A percentile compares a stretch with the other conserved stretches of the same genome.
These are phyloP conservation scores for Curvularia hawaiiensis DNA, from an alignment of 2,329 filamentous ascomycete genomes.

Conservation along the genomic window DNA sequence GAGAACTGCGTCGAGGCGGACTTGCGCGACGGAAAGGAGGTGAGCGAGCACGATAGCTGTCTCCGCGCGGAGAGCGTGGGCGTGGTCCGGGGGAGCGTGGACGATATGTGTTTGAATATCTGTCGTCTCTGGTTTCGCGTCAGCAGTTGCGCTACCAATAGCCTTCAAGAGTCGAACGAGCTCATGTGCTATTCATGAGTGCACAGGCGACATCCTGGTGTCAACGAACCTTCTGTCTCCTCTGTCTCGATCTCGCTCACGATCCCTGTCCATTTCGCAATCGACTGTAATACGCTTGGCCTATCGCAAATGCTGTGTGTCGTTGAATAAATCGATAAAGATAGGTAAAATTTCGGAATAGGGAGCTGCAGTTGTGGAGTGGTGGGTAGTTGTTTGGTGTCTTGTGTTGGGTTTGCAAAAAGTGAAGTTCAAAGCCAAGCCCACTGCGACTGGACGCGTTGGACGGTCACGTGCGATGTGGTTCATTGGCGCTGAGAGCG, in stretches of 20 bases:
- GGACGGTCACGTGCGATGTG: slow-evolving; percentile 16
- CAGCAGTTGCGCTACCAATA: slow-evolving; percentile 10
- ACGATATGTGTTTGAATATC: slow-evolving; percentile 47
- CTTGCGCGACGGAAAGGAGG: slow-evolving; percentile 12
- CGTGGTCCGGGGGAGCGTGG: slow-evolving; percentile 43
- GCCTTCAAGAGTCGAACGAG: not conserved
- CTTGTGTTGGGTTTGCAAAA: slow-evolving; percentile 26
- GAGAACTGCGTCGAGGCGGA: slow-evolving; percentile 25
- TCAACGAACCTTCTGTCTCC: slow-evolving; percentile 52
- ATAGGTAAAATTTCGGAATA: slow-evolving; percentile 3
- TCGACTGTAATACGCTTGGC: not conserved
- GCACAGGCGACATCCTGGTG: slow-evolving; percentile 21
- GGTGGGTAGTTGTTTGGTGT: slow-evolving; percentile 13
- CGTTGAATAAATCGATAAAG: slow-evolving; percentile 6
- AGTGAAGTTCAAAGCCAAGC: slow-evolving; percentile 36
- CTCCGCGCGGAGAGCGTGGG: slow-evolving; percentile 38
- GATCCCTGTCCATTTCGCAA: slow-evolving; percentile 45
- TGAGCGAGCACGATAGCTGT: slow-evolving; percentile 42
- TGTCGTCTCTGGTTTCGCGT: slow-evolving; percentile 38
- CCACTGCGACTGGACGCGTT: slow-evolving; percentile 17
- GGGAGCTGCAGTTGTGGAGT: slow-evolving; percentile 4
- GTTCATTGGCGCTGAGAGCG: slow-evolving; percentile 3
- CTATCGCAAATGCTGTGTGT: slow-evolving; percentile 2
- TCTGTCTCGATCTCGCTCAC: slow-evolving; percentile 50
- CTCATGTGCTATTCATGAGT: slow-evolving; percentile 1